phyloP scores from a whole-genome alignment of 805 yeast species.

The Lachancea kluyveri region DNA sequence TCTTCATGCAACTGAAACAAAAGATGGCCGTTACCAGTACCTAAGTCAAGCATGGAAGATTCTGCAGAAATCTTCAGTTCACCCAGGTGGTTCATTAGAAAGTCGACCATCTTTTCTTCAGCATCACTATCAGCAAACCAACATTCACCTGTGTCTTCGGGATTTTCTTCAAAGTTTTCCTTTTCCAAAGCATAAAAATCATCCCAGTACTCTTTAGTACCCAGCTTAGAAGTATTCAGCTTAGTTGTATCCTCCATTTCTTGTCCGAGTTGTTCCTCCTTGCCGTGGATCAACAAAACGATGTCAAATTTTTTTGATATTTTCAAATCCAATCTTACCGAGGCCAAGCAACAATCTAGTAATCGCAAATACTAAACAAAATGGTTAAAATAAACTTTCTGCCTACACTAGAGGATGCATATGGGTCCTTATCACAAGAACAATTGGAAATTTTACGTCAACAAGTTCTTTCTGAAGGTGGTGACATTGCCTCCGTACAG shows the following conservation, averaged over 20 bases:
- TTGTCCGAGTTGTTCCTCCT: neutral
- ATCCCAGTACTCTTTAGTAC: constrained; percentile 91
- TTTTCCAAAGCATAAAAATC: constrained; percentile 72
- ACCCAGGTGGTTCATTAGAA: constrained; percentile 47
- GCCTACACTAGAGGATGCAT: constrained; percentile 29
- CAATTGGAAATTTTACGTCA: constrained; percentile 70
- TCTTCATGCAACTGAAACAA: constrained; percentile 64
- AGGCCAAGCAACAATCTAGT: neutral
- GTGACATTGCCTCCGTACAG: constrained; percentile 70
- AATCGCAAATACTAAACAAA: neutral
- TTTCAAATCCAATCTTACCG: too few species aligned
- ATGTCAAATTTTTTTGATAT: too few species aligned
- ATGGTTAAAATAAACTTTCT: constrained; percentile 25
- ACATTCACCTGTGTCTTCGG: constrained; percentile 86
- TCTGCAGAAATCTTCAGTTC: constrained; percentile 27
- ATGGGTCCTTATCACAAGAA: constrained; percentile 52
- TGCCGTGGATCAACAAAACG: neutral
- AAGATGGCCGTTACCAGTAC: constrained; percentile 95
- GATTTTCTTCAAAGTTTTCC: constrained; percentile 62
- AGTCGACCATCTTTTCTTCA: constrained; percentile 74
- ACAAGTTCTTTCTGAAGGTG: constrained; percentile 73
- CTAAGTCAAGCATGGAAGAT: constrained; percentile 64
- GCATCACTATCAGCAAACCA: constrained; percentile 98
- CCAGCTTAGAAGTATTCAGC: constrained; percentile 73
- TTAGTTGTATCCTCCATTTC: constrained; percentile 37